phyloP scores from a whole-genome alignment of 1,139 yeast species.

The Arxiozyma bovina region DNA sequence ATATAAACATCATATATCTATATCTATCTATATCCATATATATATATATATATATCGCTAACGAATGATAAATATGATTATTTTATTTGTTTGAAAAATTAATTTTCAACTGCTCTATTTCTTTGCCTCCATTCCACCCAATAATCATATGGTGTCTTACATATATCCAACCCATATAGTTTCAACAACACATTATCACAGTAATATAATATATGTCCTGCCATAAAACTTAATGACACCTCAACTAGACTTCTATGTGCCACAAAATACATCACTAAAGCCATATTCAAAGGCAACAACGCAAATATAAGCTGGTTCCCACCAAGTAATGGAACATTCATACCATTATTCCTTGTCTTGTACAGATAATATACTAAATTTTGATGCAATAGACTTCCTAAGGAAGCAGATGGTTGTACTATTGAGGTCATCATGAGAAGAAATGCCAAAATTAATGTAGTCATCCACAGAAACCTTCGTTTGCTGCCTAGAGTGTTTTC shows the following conservation, averaged over 20 bases:
- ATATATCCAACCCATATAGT: conserved; percentile 22
- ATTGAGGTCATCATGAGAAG: conserved; percentile 18
- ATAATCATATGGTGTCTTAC: conserved; percentile 23
- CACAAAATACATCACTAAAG: conserved; percentile 15
- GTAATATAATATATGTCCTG: conserved; percentile 26
- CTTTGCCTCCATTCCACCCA: conserved; percentile 13
- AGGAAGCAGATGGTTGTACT: conserved; percentile 23
- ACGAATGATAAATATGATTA: too few relatives aligned
- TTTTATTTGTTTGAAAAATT: neutral
- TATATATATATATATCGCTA: neutral
- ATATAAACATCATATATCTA: too few relatives aligned
- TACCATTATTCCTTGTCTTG: conserved; percentile 17
- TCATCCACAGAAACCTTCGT: conserved; percentile 23
- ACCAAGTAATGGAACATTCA: conserved; percentile 18
- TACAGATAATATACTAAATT: conserved; percentile 24
- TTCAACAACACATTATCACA: conserved; percentile 21
- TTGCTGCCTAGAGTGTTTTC: conserved; percentile 23
- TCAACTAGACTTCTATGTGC: conserved; percentile 15
- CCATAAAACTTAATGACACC: conserved; percentile 22
- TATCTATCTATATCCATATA: neutral
- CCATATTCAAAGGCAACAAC: conserved; percentile 19
- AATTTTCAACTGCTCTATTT: conserved; percentile 3
- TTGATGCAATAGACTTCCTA: conserved; percentile 23
- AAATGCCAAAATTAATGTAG: conserved; percentile 11
- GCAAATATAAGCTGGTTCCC: conserved; percentile 18